These are phyloP conservation scores for Phialophora tarda DNA, from an alignment of 2,329 filamentous ascomycete genomes.

Conservation along the genomic window DNA sequence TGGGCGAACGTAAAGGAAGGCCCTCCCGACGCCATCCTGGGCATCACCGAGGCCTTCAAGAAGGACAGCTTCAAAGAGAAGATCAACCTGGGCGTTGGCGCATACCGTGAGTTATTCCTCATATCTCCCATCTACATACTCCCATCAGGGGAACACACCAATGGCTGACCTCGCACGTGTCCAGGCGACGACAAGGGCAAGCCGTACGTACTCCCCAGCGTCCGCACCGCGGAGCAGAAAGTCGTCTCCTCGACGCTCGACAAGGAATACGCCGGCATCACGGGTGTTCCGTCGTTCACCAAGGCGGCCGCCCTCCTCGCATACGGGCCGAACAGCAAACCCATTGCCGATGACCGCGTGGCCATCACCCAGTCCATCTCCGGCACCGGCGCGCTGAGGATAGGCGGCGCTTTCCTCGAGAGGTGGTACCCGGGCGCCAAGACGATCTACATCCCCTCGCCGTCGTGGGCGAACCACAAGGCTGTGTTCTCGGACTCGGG, in stretches of 20 bases:
- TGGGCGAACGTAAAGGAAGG: constrained; percentile 93
- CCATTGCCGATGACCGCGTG: constrained; percentile 74
- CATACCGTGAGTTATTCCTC: constrained; percentile 70
- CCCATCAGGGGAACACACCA: background rate
- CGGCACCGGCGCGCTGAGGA: constrained; percentile 91
- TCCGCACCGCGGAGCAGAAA: constrained; percentile 85
- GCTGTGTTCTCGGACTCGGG: constrained; percentile 95
- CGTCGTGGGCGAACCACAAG: constrained; percentile 98
- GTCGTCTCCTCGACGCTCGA: constrained; percentile 78
- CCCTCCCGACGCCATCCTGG: constrained; percentile 69
- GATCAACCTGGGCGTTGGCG: constrained; percentile 98
- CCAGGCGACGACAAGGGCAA: constrained; percentile 87
- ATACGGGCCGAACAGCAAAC: constrained; percentile 80
- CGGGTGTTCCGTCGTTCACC: constrained; percentile 92
- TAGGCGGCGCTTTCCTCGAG: constrained; percentile 90
- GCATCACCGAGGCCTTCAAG: constrained; percentile 97
- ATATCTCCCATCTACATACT: background rate
- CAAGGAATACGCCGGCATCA: constrained; percentile 69
- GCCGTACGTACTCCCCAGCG: constrained; percentile 95
- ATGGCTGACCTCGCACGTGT: background rate
- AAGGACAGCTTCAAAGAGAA: constrained; percentile 91
- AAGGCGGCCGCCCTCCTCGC: constrained; percentile 88
- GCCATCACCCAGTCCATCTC: constrained; percentile 98
- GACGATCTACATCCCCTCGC: constrained; percentile 94
- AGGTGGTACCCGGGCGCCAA: constrained; percentile 90